Evolutionary conservation across 768 basidiomycete species (phyloP), one percentile per base, ranked within the genome.

Genomic region (Suillus paluster): DNA sequence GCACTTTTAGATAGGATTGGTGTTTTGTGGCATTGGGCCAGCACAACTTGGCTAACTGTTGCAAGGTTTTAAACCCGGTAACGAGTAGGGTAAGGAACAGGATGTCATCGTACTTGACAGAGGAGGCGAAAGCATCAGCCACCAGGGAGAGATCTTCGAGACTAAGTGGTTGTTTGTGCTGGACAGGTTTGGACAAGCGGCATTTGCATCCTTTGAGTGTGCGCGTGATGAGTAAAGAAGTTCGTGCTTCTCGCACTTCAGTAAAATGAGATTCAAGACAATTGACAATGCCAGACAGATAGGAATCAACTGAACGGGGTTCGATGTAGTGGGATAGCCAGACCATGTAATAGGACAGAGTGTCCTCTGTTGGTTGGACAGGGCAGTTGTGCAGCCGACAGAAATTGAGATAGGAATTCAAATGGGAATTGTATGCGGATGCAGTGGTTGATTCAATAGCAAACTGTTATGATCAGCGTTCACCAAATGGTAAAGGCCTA

Each of bases 331-430:
- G 64, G 4, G 59, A 75, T 71, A 77, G 77, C 65, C 68, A 80
- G 1, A 75, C 72, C 3, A 68, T 66, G 61, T 64, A 82, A 21
- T 77, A 74, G 15, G 70, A 71, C 3, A 83, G 67, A 0, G 78
- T 80, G 48, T 81, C 74, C 0, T 64, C 56, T 1, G 78, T 79
- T 0, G 81, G 81, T 0, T 78, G 68, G 21, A 78, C 25, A 4
- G 78, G 70, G 15, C 78, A 64, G 2, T 71, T 9, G 54, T 82
- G 79, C 0, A 66, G 1, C 0, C 60, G 36, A 46, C 71, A 69
- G 65, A 82, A 82, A 0, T 67, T 64, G 12, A 80, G 36, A 50
- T 81, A 82, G 4, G 76, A 80, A 34, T 78, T 72, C 15, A 79
- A 60, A 7, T 74, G 71, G 0, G 78, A 79, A 1, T 66, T 49